phyloP scores from a whole-genome alignment of 202 grass and related monocot species.

The Alloteropsis angusta region DNA sequence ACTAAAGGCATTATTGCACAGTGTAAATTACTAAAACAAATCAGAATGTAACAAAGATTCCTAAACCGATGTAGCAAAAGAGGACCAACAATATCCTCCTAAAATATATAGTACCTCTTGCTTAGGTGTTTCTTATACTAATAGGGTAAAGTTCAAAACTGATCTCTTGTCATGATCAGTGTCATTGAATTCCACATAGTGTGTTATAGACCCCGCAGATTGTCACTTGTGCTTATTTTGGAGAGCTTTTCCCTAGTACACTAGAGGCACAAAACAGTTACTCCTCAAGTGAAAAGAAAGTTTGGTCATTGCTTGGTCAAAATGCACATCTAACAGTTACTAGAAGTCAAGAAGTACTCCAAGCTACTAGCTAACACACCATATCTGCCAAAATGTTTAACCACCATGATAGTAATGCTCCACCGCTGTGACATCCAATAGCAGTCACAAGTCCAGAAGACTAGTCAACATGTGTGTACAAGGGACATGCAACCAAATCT shows the following conservation, averaged over 20 bases:
- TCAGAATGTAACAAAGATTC: background rate
- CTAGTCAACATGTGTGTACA: constrained; percentile 19
- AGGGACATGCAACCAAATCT: constrained; percentile 5
- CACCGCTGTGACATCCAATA: constrained; percentile 15
- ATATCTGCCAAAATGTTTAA: background rate
- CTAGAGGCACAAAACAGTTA: background rate
- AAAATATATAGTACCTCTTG: background rate
- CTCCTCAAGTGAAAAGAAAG: background rate
- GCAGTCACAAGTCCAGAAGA: background rate
- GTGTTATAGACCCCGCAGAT: background rate
- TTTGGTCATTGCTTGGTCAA: no score
- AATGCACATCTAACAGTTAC: no score
- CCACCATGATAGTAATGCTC: background rate
- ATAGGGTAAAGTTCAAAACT: background rate
- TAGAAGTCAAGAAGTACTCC: constrained; percentile 4
- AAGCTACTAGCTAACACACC: background rate
- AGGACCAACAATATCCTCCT: background rate
- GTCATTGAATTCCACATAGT: background rate
- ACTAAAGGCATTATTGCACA: background rate
- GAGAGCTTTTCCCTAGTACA: background rate
- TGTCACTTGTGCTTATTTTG: background rate
- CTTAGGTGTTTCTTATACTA: background rate
- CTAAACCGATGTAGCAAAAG: background rate
- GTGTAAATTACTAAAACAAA: background rate
- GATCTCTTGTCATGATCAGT: background rate